Percentiles rank a stretch among this genome's conserved stretches.
Evolutionary conservation across 2,329 filamentous ascomycete species (phyloP).

Genomic region (Biscogniauxia sp.): DNA sequence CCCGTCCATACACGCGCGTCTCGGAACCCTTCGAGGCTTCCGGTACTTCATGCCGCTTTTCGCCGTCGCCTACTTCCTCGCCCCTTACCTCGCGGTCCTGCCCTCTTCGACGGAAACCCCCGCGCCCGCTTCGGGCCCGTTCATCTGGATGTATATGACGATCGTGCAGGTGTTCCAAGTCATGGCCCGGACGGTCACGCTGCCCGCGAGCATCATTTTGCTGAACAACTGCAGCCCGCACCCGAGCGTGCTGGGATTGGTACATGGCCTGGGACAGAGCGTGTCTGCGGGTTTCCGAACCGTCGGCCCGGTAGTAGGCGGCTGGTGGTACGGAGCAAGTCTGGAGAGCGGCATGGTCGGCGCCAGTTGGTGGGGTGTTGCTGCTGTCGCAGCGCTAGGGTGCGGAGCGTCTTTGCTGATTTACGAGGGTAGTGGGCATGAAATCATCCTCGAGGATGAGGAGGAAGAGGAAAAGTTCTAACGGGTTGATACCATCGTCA

Average conservation of each 20-base stretch:
- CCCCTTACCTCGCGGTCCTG: conserved; percentile 64
- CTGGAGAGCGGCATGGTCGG: conserved; percentile 46
- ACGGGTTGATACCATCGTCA: conserved; percentile 3
- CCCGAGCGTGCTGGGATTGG: conserved; percentile 55
- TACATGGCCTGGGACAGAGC: conserved; percentile 53
- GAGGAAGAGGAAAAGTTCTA: conserved; percentile 23
- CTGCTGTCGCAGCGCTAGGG: conserved; percentile 52
- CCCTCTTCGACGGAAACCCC: conserved; percentile 47
- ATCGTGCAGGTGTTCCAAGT: conserved; percentile 68
- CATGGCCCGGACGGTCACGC: conserved; percentile 67
- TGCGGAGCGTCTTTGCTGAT: conserved; percentile 59
- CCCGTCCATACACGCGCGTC: conserved; percentile 59
- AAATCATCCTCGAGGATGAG: conserved; percentile 47
- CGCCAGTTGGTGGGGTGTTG: conserved; percentile 47
- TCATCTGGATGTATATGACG: conserved; percentile 60
- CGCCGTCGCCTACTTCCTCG: conserved; percentile 63
- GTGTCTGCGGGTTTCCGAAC: conserved; percentile 50
- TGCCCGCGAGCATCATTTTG: conserved; percentile 57
- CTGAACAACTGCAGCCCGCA: conserved; percentile 61
- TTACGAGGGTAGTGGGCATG: conserved; percentile 63
- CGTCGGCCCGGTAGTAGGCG: conserved; percentile 49
- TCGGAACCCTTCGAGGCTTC: conserved; percentile 68
- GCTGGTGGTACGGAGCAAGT: conserved; percentile 46
- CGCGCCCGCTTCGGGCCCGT: conserved; percentile 44
- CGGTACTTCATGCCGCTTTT: conserved; percentile 64